Evolutionary conservation across 192 early-diverging fungal genomes (phyloP).

Genomic region (Coemansia sp.): DNA sequence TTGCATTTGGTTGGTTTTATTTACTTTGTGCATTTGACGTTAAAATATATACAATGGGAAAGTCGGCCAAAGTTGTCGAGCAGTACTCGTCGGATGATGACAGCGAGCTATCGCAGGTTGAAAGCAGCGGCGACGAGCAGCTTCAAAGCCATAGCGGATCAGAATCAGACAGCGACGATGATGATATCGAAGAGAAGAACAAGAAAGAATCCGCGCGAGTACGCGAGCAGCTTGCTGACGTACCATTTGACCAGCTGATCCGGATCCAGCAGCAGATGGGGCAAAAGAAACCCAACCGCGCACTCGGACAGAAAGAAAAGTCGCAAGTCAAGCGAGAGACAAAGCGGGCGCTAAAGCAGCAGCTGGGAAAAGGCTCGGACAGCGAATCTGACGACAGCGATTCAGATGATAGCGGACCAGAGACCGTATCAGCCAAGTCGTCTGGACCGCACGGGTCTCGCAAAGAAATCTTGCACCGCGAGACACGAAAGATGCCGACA

Average conservation of each 20-base stretch:
- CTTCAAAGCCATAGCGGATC: background rate
- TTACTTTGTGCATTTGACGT: background rate
- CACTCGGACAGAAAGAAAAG: slow-evolving; percentile 33
- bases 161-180: slow-evolving; percentile 12
- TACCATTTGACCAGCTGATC: slow-evolving; percentile 78
- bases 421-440: slow-evolving; percentile 5
- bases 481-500: slow-evolving; percentile 19
- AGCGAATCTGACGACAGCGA: slow-evolving; percentile 34
- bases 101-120: slow-evolving; percentile 21
- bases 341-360: slow-evolving; percentile 40
- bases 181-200: slow-evolving; percentile 15
- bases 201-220: slow-evolving; percentile 12
- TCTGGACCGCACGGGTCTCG: slow-evolving; percentile 2
- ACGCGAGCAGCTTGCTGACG: slow-evolving; percentile 61
- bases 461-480: slow-evolving; percentile 21
- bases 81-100: slow-evolving; percentile 55
- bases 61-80: slow-evolving; percentile 18
- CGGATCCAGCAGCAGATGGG: slow-evolving; percentile 76
- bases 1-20: slow-evolving; percentile 3
- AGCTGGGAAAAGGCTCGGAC: slow-evolving; percentile 20
- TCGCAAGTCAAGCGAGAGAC: slow-evolving; percentile 35
- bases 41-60: slow-evolving; percentile 17
- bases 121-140: slow-evolving; percentile 14
- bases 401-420: slow-evolving; percentile 22
- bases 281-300: slow-evolving; percentile 62